Evolutionary conservation across 2,329 filamentous ascomycete species (phyloP).

Genomic region (Talaromyces sp.): DNA sequence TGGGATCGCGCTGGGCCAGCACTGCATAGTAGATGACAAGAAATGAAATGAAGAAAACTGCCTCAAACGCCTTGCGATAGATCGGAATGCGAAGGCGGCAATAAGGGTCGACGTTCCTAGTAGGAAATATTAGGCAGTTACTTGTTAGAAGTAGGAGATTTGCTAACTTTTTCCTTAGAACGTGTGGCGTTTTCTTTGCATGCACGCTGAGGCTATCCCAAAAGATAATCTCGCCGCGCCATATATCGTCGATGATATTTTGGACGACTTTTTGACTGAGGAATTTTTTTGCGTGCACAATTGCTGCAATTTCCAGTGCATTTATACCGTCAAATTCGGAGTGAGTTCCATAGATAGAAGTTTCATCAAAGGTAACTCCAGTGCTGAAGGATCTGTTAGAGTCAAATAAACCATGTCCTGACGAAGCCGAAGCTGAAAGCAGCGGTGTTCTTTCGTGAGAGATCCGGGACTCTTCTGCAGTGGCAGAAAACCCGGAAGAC

Average conservation of each 20-base stretch:
- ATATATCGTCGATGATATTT: conserved; percentile 76
- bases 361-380: conserved; percentile 37
- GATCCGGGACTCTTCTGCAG: conserved; percentile 3
- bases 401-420: conserved; percentile 32
- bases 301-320: conserved; percentile 78
- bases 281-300: conserved; percentile 78
- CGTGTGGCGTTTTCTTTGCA: conserved; percentile 68
- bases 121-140: conserved; percentile 2
- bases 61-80: conserved; percentile 80
- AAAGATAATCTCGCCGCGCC: conserved; percentile 81
- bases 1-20: conserved; percentile 65
- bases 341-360: conserved; percentile 56
- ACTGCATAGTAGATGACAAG: conserved; percentile 82
- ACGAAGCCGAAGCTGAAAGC: conserved; percentile 19
- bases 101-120: conserved; percentile 62
- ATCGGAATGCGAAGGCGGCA: conserved; percentile 72
- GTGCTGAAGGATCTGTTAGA: conserved; percentile 51
- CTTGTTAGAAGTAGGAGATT: neutral
- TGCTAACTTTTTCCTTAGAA: conserved; percentile 59
- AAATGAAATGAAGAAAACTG: conserved; percentile 72
- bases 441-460: conserved; percentile 26
- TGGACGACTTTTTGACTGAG: conserved; percentile 75
- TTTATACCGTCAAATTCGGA: conserved; percentile 73
- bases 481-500: conserved; percentile 12
- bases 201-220: conserved; percentile 74